Percentiles rank a stretch among this genome's conserved stretches.
phyloP scores from a whole-genome alignment of 2,329 filamentous ascomycete genomes.

The Monosporascus sp. region DNA sequence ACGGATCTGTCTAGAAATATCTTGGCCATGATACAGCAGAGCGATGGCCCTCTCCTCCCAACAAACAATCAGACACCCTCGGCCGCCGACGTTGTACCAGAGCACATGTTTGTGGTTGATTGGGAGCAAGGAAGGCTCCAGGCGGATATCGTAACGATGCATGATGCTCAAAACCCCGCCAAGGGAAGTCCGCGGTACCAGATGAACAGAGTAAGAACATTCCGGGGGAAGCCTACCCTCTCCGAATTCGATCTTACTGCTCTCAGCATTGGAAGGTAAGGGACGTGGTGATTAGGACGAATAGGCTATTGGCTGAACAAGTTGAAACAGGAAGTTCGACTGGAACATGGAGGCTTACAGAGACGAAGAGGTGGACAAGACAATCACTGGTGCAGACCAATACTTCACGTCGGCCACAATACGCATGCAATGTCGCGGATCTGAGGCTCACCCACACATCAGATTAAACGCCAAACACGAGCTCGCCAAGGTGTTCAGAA shows the following conservation, averaged over 20 bases:
- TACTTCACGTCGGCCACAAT: constrained; percentile 21
- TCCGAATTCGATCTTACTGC: constrained; percentile 20
- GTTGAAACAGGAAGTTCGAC: constrained; percentile 24
- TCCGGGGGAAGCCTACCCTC: constrained; percentile 3
- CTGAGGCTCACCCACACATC: constrained; percentile 22
- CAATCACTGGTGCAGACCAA: constrained; percentile 15
- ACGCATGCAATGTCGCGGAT: constrained; percentile 7
- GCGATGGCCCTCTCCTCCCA: constrained; percentile 7
- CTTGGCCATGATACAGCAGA: neutral
- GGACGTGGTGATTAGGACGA: neutral
- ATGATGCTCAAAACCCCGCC: neutral
- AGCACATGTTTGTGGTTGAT: constrained; percentile 16
- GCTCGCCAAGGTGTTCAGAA: constrained; percentile 18
- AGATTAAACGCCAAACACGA: constrained; percentile 8
- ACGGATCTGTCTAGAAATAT: neutral
- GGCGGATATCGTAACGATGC: constrained; percentile 7
- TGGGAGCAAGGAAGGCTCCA: constrained; percentile 12
- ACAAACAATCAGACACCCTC: constrained; percentile 9
- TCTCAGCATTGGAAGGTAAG: constrained; percentile 29
- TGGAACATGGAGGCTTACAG: constrained; percentile 31
- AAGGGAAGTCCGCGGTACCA: constrained; percentile 2
- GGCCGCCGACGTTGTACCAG: constrained; percentile 13
- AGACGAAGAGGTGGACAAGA: constrained; percentile 13
- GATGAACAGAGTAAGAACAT: constrained; percentile 6
- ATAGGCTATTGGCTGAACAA: neutral